Evolutionary conservation across 306 rosid genomes (phyloP).

Genomic region (Betula pendula): DNA sequence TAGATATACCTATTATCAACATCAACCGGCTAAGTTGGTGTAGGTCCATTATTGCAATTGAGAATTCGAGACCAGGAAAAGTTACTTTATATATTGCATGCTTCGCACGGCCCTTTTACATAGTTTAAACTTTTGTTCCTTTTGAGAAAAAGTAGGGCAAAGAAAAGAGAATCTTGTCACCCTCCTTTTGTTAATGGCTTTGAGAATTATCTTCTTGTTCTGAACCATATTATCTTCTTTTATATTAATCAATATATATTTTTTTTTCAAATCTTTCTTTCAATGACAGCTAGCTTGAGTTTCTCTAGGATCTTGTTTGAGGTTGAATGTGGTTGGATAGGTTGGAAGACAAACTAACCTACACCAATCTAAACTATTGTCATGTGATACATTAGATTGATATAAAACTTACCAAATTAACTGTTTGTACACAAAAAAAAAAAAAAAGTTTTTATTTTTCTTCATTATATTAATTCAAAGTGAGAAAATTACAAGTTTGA

Average conservation of each 20-base stretch:
- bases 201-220: slow-evolving; percentile 15
- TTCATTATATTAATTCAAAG: not conserved
- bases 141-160: slow-evolving; percentile 13
- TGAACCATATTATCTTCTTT: slow-evolving; percentile 1
- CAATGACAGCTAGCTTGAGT: slow-evolving; percentile 22
- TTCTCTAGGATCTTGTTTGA: slow-evolving; percentile 3
- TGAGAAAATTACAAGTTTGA: not conserved
- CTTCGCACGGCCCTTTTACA: slow-evolving; percentile 20
- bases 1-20: slow-evolving; percentile 10
- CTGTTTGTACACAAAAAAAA: too few species aligned
- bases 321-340: not conserved
- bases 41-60: slow-evolving; percentile 27
- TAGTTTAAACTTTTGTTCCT: slow-evolving; percentile 21
- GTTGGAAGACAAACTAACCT: not conserved
- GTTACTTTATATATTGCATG: slow-evolving; percentile 29
- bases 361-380: not conserved
- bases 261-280: slow-evolving; percentile 11
- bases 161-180: slow-evolving; percentile 20
- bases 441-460: too few species aligned
- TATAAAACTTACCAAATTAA: not conserved
- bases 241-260: slow-evolving; percentile 18
- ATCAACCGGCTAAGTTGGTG: slow-evolving; percentile 16
- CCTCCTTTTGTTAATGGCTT: not conserved
- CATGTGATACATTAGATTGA: not conserved
- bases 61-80: slow-evolving; percentile 25